Base-by-base conservation (phyloP, 129 eudicot species). In the Tagetes patula region DNA sequence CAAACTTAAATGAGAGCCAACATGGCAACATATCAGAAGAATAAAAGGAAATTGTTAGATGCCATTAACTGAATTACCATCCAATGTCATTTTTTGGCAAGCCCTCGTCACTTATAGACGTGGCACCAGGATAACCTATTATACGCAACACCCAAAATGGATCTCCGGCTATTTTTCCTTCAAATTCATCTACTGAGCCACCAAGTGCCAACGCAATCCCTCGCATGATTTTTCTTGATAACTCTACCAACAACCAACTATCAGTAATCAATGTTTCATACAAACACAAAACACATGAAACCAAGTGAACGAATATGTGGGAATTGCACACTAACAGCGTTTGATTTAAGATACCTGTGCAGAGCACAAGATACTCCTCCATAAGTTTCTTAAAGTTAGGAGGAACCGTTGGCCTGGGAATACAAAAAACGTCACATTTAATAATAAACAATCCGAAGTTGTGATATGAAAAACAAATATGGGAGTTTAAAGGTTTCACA, bases 61-160 rank as follows among this genome's bases (percentile, higher is more conserved):
- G 69, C 31, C 41, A 59, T 30, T 45, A 75, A 70, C 33, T 9
- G 13, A 58, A 48, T 82, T 84, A 94, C 98, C 96, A 94, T 82
- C 96, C 96, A 40, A 94, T 59, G 69, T 82, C 96, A 62, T 82
- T 87, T 38, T 84, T 76, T 13, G 83, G 73, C 81, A 80, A 72
- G 59, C 70, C 77, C 0, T 79, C 79, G 36, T 82, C 85, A 68
- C 64, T 80, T 47, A 27, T 71, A 72, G 81, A 70, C 10, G 74
- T 69, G 13, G 79, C 67, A 50, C 80, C 92, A 43, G 98, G 98
- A 75, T 94, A 94, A 76, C 98, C 98, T 52, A 94, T 94, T 8
- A 90, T 77, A 33, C 98, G 91, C 3, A 87, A 77, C 20, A 86
- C 98, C 98, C 98, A 94, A 76, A 94, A 90, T 59, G 98, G 96